These are phyloP conservation scores for Crassisporium funariophilum DNA, from an alignment of 768 basidiomycete species.

Conservation along the genomic window DNA sequence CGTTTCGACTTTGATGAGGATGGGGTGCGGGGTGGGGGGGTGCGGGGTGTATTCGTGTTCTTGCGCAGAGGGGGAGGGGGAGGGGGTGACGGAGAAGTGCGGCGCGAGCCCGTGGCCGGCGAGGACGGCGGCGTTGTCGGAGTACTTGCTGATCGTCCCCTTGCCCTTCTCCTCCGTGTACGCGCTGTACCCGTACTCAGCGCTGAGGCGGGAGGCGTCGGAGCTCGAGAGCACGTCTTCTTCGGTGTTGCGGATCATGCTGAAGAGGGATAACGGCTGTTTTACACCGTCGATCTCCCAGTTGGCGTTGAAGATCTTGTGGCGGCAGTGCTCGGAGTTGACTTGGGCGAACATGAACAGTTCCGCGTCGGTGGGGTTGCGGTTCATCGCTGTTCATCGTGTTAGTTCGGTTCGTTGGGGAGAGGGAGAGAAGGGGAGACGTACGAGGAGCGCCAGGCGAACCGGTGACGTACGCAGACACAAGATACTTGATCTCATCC, in stretches of 20 bases:
- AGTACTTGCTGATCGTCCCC: conserved; percentile 94
- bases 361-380: conserved; percentile 96
- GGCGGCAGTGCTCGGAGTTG: conserved; percentile 99
- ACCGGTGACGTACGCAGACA: conserved; percentile 86
- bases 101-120: conserved; percentile 74
- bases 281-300: conserved; percentile 84
- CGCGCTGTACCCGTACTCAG: no score
- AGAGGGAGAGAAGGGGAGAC: no score
- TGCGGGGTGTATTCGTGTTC: no score
- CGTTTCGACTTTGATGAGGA: conserved; percentile 97
- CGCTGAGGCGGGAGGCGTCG: no score
- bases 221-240: no score
- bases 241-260: conserved; percentile 98
- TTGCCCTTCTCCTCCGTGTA: conserved; percentile 60
- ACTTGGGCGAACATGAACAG: conserved; percentile 99
- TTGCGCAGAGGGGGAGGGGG: conserved; percentile 18
- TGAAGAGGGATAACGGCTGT: conserved; percentile 78
- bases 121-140: conserved; percentile 96
- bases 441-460: no score
- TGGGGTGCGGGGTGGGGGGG: no score
- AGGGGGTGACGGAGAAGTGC: conserved; percentile 60
- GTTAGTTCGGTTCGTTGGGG: no score
- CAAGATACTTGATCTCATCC: conserved; percentile 91
- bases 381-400: conserved; percentile 60
- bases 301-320: conserved; percentile 98